These are phyloP conservation scores for Plasmodium berghei DNA, from an alignment of 169 alveolate species.

Conservation along the genomic window DNA sequence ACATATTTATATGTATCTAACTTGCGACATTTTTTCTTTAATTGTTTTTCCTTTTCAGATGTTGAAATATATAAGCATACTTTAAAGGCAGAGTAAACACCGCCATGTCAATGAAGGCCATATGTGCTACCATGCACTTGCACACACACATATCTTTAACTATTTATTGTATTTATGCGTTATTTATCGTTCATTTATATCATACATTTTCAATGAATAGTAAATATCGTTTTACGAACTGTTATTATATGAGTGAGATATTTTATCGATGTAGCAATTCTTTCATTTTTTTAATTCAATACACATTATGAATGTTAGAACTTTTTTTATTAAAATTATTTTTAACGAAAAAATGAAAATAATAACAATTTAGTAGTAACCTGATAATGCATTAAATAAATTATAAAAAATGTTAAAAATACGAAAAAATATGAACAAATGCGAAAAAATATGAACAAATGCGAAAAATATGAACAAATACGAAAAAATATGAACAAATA, in stretches of 20 bases:
- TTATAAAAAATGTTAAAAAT: neutral
- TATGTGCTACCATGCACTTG: neutral
- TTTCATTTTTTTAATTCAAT: too few species aligned
- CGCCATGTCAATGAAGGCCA: neutral
- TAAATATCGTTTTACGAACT: too few species aligned
- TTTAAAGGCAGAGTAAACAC: conserved; percentile 17
- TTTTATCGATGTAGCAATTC: too few species aligned
- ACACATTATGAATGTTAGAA: too few species aligned
- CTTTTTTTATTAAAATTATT: too few species aligned
- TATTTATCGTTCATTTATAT: too few species aligned
- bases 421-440: too few species aligned
- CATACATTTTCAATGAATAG: too few species aligned
- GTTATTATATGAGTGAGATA: too few species aligned
- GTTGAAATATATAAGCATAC: conserved; percentile 69
- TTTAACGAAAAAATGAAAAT: neutral
- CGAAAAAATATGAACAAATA: neutral
- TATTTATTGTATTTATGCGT: too few species aligned
- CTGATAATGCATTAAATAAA: neutral
- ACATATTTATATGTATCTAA: neutral
- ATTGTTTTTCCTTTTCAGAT: conserved; percentile 18
- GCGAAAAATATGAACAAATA: neutral
- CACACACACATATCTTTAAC: too few species aligned
- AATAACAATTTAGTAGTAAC: neutral
- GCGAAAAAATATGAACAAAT: neutral
- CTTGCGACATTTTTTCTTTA: neutral